Evolutionary conservation across 164 flowering plant genomes (phyloP).

Genomic region (Kingdonia uniflora): DNA sequence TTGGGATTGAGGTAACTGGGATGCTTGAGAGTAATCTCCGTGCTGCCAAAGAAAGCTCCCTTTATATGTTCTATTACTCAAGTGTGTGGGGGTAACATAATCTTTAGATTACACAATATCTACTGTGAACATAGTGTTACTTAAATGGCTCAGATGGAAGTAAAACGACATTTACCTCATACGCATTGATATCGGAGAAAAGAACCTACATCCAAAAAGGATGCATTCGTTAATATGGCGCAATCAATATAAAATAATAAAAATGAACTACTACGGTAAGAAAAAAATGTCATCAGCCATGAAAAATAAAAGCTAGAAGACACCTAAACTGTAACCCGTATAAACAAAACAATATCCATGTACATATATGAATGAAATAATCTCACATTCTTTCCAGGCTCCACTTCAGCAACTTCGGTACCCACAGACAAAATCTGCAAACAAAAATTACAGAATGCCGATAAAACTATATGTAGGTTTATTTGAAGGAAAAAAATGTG

Average conservation of each 20-base stretch:
- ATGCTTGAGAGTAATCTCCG: too few species aligned
- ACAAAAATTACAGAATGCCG: too few species aligned
- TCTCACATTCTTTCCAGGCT: slow-evolving; percentile 79
- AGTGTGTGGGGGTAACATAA: neutral
- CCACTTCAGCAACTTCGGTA: slow-evolving; percentile 53
- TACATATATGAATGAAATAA: too few species aligned
- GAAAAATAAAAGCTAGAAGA: too few species aligned
- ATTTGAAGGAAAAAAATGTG: too few species aligned
- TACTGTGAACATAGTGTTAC: neutral
- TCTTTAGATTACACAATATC: neutral
- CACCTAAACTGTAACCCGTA: too few species aligned
- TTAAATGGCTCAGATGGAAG: neutral
- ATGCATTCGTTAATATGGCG: neutral
- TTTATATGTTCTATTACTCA: too few species aligned
- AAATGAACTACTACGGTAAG: neutral
- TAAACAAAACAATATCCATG: too few species aligned
- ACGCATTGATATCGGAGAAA: slow-evolving; percentile 87
- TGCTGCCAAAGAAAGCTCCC: too few species aligned
- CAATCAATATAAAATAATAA: neutral
- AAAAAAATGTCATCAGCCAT: too few species aligned
- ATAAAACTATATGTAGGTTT: too few species aligned
- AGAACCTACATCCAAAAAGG: slow-evolving; percentile 61
- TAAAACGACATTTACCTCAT: slow-evolving; percentile 47
- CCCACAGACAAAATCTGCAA: slow-evolving; percentile 76
- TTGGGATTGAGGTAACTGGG: too few species aligned